Evolutionary conservation across 352 stramenopile genomes (phyloP), one percentile per base, ranked within the genome.

Genomic region (Globisporangium megalacanthum): DNA sequence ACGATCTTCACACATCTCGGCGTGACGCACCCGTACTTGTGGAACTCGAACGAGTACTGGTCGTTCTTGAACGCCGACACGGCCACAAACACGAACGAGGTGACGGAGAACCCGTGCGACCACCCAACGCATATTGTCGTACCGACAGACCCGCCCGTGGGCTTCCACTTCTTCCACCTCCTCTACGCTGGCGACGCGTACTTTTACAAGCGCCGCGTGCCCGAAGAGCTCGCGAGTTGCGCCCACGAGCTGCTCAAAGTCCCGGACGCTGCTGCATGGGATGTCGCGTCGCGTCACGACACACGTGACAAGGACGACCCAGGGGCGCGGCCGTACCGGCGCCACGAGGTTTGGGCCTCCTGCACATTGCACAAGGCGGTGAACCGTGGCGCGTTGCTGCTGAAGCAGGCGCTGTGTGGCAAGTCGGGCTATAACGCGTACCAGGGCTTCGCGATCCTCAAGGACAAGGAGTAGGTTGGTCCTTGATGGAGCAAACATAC

Each of bases 181-280:
- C 29, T 31, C 19, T 31, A 49, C 3, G 47, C 64, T 10, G 61
- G 68, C 35, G 63, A 75, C n/a, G 74, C 72, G 33, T 70, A 76
- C 45, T 81, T 77, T 57, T 81, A 81, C 71, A 81, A 84, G 53
- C 79, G 77, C 54, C 60, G 70, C 29, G 25, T 82, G 19, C 70
- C 72, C 4, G 56, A 72, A 17, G 62, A 61, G 42, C 44, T 84
- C n/a, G 55, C 69, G 4, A 58, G 69, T 22, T 82, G 74, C 60
- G 62, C 74, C 19, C 68, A 64, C n/a, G 61, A 64, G 52, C 52
- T 82, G 55, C 58, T 84, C 2, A 58, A 60, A 9, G 57, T 80
- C 22, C 72, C 72, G 41, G 25, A 49, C 10, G 52, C 62, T 14
- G 54, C 58, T 15, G 58, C 60, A 20, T 58, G 48, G 47, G 19